phyloP scores from a whole-genome alignment of 225 moss, liverwort and hornwort species.

The Physcomitrellopsis africana region DNA sequence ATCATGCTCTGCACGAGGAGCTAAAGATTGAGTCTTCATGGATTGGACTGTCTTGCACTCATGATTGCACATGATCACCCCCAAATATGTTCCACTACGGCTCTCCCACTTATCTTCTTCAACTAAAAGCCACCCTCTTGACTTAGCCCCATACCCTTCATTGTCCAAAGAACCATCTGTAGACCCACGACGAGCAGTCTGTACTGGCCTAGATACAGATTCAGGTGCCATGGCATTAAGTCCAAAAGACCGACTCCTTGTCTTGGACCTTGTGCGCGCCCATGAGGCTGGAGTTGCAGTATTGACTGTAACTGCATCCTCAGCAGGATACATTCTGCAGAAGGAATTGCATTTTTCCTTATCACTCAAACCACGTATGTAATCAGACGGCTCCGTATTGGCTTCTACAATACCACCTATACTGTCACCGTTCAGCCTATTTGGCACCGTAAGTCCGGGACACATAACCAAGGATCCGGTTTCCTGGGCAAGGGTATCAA shows the following conservation, averaged over 20 bases:
- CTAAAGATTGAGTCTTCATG: slow-evolving; percentile 63
- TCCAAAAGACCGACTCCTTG: slow-evolving; percentile 56
- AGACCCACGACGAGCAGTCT: slow-evolving; percentile 40
- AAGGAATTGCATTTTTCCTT: slow-evolving; percentile 61
- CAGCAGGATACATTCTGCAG: slow-evolving; percentile 47
- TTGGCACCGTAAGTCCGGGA: slow-evolving; percentile 50
- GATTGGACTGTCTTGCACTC: slow-evolving; percentile 74
- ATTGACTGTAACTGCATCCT: slow-evolving; percentile 51
- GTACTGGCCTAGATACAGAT: slow-evolving; percentile 37
- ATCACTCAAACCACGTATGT: slow-evolving; percentile 64
- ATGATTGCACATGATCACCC: slow-evolving; percentile 78
- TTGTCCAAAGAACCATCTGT: slow-evolving; percentile 58
- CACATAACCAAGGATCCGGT: slow-evolving; percentile 52
- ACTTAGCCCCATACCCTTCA: slow-evolving; percentile 47
- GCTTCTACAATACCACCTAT: slow-evolving; percentile 49
- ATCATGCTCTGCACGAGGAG: slow-evolving; percentile 66
- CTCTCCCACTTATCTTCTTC: slow-evolving; percentile 63
- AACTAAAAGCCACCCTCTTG: slow-evolving; percentile 28
- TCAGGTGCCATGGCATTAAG: slow-evolving; percentile 56
- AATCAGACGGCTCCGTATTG: slow-evolving; percentile 60
- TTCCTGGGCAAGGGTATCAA: slow-evolving; percentile 22
- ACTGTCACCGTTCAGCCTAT: slow-evolving; percentile 43
- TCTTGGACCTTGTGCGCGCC: slow-evolving; percentile 57
- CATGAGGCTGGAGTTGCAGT: slow-evolving; percentile 57
- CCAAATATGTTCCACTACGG: slow-evolving; percentile 67